Percentiles rank a stretch among this genome's conserved stretches.
phyloP scores from a whole-genome alignment of 129 eudicot genomes.

The Flaveria sonorensis region DNA sequence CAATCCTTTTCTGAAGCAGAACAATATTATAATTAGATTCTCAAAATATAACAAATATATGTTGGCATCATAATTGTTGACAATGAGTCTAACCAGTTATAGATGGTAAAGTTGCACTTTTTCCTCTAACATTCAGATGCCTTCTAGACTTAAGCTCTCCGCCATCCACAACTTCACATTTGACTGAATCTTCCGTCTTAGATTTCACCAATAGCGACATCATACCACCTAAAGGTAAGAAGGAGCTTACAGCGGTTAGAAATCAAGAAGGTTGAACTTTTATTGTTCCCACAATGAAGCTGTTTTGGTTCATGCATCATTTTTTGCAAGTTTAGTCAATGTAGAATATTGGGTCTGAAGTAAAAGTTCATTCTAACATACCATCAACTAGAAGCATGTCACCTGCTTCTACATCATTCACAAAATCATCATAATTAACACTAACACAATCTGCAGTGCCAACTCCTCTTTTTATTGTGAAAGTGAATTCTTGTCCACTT shows the following conservation, averaged over 20 bases:
- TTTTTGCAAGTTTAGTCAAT: slow-evolving; percentile 1
- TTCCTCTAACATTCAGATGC: slow-evolving; percentile 94
- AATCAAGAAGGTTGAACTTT: neutral
- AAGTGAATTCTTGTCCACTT: slow-evolving; percentile 90
- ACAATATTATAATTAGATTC: slow-evolving; percentile 20
- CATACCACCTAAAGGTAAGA: slow-evolving; percentile 75
- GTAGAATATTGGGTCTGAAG: neutral
- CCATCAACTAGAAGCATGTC: slow-evolving; percentile 99
- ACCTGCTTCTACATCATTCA: slow-evolving; percentile 94
- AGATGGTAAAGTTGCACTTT: slow-evolving; percentile 97
- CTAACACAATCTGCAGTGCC: slow-evolving; percentile 93
- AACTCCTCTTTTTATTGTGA: slow-evolving; percentile 94
- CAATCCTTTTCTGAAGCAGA: slow-evolving; percentile 84
- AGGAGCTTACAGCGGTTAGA: slow-evolving; percentile 29
- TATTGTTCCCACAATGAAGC: neutral
- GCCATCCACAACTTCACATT: slow-evolving; percentile 97
- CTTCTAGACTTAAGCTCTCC: slow-evolving; percentile 97
- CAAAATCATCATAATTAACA: slow-evolving; percentile 97
- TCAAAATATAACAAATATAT: neutral
- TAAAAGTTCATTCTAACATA: slow-evolving; percentile 31
- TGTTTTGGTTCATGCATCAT: neutral
- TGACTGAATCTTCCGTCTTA: slow-evolving; percentile 88
- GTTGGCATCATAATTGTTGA: slow-evolving; percentile 5
- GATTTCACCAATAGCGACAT: slow-evolving; percentile 87
- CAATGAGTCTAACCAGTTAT: slow-evolving; percentile 70